Evolutionary conservation across 176 grass and related monocot genomes (phyloP).

Genomic region (Rhipidocladum racemiflorum): DNA sequence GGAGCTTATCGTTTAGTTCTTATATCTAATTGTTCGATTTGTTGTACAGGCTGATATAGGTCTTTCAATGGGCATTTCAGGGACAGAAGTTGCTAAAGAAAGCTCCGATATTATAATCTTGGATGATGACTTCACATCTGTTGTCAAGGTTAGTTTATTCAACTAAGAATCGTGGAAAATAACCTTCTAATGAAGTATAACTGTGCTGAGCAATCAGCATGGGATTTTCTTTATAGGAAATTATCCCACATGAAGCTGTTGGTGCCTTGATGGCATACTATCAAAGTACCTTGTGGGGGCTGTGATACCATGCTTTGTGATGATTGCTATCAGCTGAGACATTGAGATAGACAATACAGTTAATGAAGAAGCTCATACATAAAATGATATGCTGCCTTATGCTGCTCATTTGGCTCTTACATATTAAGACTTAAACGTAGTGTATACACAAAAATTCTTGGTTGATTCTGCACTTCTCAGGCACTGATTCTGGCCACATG

Average conservation of each 20-base stretch:
- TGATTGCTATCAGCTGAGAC: constrained; percentile 16
- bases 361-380: not conserved
- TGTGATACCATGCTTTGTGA: constrained; percentile 12
- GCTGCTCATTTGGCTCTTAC: not conserved
- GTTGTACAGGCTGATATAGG: constrained; percentile 88
- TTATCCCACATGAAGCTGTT: not conserved
- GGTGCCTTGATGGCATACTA: not conserved
- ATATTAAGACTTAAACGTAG: not conserved
- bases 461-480: not conserved
- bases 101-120: constrained; percentile 98
- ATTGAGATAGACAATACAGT: not conserved
- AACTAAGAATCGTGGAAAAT: not conserved
- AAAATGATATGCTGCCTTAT: constrained; percentile 1
- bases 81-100: constrained; percentile 99
- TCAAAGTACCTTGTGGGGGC: not conserved
- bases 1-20: not conserved
- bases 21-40: constrained; percentile 31
- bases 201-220: not conserved
- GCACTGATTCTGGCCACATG: not conserved
- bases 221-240: constrained; percentile 6
- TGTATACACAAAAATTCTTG: constrained; percentile 20
- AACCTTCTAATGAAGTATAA: constrained; percentile 16
- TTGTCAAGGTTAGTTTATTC: constrained; percentile 79
- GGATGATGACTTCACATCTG: constrained; percentile 90
- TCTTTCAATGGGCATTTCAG: constrained; percentile 90